These are phyloP conservation scores for Eremothecium gossypii DNA, from an alignment of 1,139 yeast genomes.

Conservation along the genomic window DNA sequence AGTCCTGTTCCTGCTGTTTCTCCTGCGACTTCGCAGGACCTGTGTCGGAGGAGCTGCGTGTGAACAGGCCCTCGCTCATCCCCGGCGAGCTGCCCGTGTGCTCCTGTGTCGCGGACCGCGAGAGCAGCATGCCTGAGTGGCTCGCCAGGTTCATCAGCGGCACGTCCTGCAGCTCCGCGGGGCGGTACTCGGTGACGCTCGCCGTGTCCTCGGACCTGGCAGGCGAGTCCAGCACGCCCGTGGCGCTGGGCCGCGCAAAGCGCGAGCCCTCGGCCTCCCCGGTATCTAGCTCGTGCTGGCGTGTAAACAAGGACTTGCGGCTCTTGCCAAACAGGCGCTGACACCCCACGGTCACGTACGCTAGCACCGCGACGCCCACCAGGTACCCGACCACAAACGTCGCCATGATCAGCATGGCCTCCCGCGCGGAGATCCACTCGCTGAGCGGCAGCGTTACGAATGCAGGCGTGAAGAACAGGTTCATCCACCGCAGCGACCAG, in stretches of 20 bases:
- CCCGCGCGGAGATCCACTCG: constrained; percentile 51
- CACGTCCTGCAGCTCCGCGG: constrained; percentile 7
- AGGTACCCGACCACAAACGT: constrained; percentile 61
- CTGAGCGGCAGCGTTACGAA: constrained; percentile 64
- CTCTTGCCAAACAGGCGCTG: constrained; percentile 31
- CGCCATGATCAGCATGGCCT: constrained; percentile 65
- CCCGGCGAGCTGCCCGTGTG: too few relatives aligned
- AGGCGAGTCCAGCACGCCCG: not conserved
- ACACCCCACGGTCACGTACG: constrained; percentile 36
- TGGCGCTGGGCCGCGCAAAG: constrained; percentile 8
- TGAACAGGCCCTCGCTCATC: too few relatives aligned
- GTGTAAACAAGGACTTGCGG: constrained; percentile 13
- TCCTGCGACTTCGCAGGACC: not conserved
- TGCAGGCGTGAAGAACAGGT: constrained; percentile 68
- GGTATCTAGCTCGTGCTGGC: constrained; percentile 27
- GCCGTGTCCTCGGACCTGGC: not conserved
- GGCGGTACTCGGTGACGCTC: not conserved
- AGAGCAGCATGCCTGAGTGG: constrained; percentile 5
- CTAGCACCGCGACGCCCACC: constrained; percentile 41
- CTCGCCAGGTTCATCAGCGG: constrained; percentile 10
- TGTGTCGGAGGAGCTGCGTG: not conserved
- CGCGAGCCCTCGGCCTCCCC: constrained; percentile 17
- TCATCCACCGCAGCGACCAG: constrained; percentile 68
- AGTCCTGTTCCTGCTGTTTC: not conserved
- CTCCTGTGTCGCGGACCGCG: not conserved